Evolutionary conservation across 2,329 filamentous ascomycete genomes (phyloP).

Genomic region (Diaporthe caulivora): DNA sequence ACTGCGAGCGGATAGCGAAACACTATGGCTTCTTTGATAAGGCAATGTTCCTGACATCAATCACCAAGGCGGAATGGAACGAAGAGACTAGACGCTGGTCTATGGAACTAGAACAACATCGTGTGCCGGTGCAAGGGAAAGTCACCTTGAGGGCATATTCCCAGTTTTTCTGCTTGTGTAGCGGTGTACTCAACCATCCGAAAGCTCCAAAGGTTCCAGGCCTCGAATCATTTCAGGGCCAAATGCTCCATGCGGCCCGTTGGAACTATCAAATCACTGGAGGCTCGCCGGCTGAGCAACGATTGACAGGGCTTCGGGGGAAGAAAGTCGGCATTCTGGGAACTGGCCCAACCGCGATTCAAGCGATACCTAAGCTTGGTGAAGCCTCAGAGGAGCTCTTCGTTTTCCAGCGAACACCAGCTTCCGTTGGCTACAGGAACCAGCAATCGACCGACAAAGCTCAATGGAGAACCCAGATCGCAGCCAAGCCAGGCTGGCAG

Average conservation of each 20-base stretch:
- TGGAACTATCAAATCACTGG: constrained; percentile 61
- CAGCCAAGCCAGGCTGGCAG: constrained; percentile 62
- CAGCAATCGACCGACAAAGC: constrained; percentile 56
- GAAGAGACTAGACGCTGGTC: constrained; percentile 47
- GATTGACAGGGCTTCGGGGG: constrained; percentile 58
- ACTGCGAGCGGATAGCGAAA: constrained; percentile 58
- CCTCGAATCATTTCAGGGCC: constrained; percentile 55
- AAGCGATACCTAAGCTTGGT: constrained; percentile 58
- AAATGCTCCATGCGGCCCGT: constrained; percentile 59
- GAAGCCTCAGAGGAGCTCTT: constrained; percentile 62
- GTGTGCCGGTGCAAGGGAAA: constrained; percentile 40
- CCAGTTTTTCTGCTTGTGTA: constrained; percentile 55
- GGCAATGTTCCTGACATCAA: constrained; percentile 60
- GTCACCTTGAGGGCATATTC: constrained; percentile 50
- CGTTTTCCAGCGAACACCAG: constrained; percentile 69
- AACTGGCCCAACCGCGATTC: constrained; percentile 62
- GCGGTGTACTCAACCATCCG: constrained; percentile 55
- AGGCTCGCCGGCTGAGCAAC: constrained; percentile 53
- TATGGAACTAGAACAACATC: constrained; percentile 38
- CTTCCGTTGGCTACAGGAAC: constrained; percentile 53
- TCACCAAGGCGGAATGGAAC: constrained; percentile 55
- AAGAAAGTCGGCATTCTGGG: constrained; percentile 63
- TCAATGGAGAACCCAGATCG: constrained; percentile 52
- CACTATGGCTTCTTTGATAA: constrained; percentile 58
- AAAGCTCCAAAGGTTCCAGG: constrained; percentile 58